Evolutionary conservation across 768 basidiomycete species (phyloP).

Genomic region (Suillus paluster): DNA sequence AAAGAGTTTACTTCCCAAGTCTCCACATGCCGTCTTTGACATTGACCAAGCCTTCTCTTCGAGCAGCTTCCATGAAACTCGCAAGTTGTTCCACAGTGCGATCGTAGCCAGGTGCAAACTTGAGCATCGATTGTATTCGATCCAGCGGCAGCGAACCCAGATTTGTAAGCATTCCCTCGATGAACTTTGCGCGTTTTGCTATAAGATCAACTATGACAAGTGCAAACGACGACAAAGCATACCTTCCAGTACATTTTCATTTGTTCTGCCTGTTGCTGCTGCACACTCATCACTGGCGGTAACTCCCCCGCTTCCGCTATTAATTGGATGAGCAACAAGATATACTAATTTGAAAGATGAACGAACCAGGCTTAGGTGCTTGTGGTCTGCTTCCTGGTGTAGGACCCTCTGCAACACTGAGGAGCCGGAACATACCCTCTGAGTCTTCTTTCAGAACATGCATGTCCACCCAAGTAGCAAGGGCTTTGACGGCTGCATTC

Average conservation of each 20-base stretch:
- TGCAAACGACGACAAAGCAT: conserved; percentile 11
- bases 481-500: conserved; percentile 67
- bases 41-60: conserved; percentile 74
- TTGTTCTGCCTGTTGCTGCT: conserved; percentile 83
- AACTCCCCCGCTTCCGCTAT: conserved; percentile 49
- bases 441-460: conserved; percentile 77
- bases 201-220: conserved; percentile 8
- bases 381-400: conserved; percentile 27
- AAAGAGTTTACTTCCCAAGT: conserved; percentile 32
- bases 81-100: conserved; percentile 78
- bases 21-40: conserved; percentile 76
- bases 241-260: conserved; percentile 92
- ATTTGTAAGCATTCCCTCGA: conserved; percentile 92
- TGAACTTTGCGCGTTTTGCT: conserved; percentile 57
- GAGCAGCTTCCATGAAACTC: conserved; percentile 80
- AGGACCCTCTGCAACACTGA: conserved; percentile 64
- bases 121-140: conserved; percentile 89
- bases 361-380: conserved; percentile 30
- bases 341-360: not conserved
- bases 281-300: conserved; percentile 55
- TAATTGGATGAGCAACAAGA: conserved; percentile 7
- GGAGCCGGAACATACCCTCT: conserved; percentile 62
- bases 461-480: conserved; percentile 83
- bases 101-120: conserved; percentile 83
- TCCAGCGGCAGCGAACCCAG: conserved; percentile 75